Conservation (phyloP, 2,329 filamentous ascomycete genomes). For the Aspergillus ustus region DNA sequence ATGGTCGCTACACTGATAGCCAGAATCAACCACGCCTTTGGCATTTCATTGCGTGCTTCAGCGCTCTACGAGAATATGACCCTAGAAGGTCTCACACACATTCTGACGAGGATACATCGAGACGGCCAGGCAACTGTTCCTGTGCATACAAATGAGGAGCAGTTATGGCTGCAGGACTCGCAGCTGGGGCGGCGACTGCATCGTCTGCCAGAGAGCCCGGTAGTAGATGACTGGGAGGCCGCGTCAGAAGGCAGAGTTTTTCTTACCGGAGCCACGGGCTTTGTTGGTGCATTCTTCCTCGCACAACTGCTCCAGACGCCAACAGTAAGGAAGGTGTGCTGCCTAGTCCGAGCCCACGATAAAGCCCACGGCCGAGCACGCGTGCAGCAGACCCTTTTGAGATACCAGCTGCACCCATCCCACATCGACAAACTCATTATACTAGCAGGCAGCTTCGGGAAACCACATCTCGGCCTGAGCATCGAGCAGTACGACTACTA, state of each 20-base stretch:
- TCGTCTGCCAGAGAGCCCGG: not conserved
- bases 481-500: slow-evolving; percentile 41
- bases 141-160: slow-evolving; percentile 17
- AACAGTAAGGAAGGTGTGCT: not conserved
- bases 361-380: slow-evolving; percentile 36
- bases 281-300: not conserved
- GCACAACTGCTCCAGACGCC: not conserved
- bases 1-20: slow-evolving; percentile 26
- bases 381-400: slow-evolving; percentile 11
- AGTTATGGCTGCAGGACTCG: slow-evolving; percentile 26
- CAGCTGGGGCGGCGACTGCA: slow-evolving; percentile 13
- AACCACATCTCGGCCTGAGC: slow-evolving; percentile 61
- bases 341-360: not conserved
- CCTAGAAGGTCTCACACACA: slow-evolving; percentile 14
- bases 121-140: not conserved
- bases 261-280: not conserved
- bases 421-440: slow-evolving; percentile 20
- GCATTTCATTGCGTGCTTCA: slow-evolving; percentile 19
- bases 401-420: slow-evolving; percentile 17
- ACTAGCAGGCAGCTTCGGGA: slow-evolving; percentile 65
- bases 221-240: not conserved
- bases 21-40: slow-evolving; percentile 22
- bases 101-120: slow-evolving; percentile 14
- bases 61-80: slow-evolving; percentile 29
- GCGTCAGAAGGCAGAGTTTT: not conserved